Percentiles rank a stretch among this genome's conserved stretches.
These are phyloP conservation scores for Apiotrichum sp. DNA, from an alignment of 1,284 basidiomycete species.

Conservation along the genomic window DNA sequence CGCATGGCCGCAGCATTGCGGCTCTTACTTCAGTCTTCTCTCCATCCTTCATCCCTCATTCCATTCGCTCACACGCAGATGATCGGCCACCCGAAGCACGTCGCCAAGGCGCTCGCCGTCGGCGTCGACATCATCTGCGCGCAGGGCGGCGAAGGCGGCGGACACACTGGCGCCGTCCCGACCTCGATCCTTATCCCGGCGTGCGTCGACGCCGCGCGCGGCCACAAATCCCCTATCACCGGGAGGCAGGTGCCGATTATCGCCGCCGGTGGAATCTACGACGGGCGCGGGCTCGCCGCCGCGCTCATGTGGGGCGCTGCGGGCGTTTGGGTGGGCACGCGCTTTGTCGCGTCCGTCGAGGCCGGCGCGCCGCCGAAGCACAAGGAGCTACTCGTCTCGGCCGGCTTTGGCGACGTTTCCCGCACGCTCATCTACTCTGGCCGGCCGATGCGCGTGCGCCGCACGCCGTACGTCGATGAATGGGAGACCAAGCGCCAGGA, in stretches of 20 bases:
- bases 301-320: constrained; percentile 77
- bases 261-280: constrained; percentile 79
- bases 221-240: constrained; percentile 66
- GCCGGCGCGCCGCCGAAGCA: constrained; percentile 18
- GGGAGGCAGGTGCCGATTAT: constrained; percentile 73
- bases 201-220: constrained; percentile 71
- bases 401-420: constrained; percentile 51
- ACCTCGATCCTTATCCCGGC: constrained; percentile 53
- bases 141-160: constrained; percentile 80
- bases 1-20: no score
- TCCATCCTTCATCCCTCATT: no score
- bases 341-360: constrained; percentile 66
- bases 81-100: constrained; percentile 85
- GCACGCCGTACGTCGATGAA: constrained; percentile 73
- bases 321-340: constrained; percentile 82
- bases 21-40: no score
- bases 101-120: constrained; percentile 66
- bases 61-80: constrained; percentile 47
- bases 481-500: constrained; percentile 50
- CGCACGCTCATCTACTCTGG: constrained; percentile 81
- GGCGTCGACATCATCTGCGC: constrained; percentile 85
- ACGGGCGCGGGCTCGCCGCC: constrained; percentile 78
- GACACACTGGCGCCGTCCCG: constrained; percentile 50
- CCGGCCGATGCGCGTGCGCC: constrained; percentile 73
- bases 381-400: constrained; percentile 32